Conservation (phyloP, 2,329 filamentous ascomycete species). For the Colletotrichum sp. region DNA sequence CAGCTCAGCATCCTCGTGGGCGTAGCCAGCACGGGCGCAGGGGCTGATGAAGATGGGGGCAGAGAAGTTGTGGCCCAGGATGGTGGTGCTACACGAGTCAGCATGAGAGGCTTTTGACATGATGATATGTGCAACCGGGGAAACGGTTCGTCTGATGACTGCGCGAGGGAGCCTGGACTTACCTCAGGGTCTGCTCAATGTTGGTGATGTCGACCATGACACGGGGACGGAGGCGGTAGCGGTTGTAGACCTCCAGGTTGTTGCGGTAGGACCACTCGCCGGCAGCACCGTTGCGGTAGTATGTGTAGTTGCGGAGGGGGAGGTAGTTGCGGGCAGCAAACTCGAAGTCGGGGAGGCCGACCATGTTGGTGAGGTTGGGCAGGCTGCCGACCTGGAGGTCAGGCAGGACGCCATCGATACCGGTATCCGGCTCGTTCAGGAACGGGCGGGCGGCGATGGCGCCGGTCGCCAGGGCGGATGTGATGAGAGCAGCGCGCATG, state of each 20-base stretch:
- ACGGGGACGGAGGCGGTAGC: slow-evolving; percentile 52
- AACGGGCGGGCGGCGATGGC: slow-evolving; percentile 47
- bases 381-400: slow-evolving; percentile 39
- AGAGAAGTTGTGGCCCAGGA: slow-evolving; percentile 58
- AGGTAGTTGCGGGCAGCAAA: slow-evolving; percentile 55
- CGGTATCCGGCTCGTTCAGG: slow-evolving; percentile 51
- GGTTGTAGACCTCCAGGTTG: slow-evolving; percentile 59
- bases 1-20: slow-evolving; percentile 49
- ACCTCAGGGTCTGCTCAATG: slow-evolving; percentile 42
- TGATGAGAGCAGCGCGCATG: slow-evolving; percentile 31
- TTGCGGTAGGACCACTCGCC: slow-evolving; percentile 63
- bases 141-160: not conserved
- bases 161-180: slow-evolving; percentile 13
- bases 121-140: not conserved
- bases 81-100: slow-evolving; percentile 42
- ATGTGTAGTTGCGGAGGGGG: slow-evolving; percentile 54
- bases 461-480: slow-evolving; percentile 33
- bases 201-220: slow-evolving; percentile 55
- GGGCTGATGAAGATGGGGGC: slow-evolving; percentile 62
- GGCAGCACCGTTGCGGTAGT: slow-evolving; percentile 60
- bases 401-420: slow-evolving; percentile 42
- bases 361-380: slow-evolving; percentile 47
- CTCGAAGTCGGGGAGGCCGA: slow-evolving; percentile 60
- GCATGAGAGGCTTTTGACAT: not conserved
- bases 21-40: slow-evolving; percentile 49